phyloP scores from a whole-genome alignment of 1,139 yeast species.

The Magnusiomyces tetraspermus region DNA sequence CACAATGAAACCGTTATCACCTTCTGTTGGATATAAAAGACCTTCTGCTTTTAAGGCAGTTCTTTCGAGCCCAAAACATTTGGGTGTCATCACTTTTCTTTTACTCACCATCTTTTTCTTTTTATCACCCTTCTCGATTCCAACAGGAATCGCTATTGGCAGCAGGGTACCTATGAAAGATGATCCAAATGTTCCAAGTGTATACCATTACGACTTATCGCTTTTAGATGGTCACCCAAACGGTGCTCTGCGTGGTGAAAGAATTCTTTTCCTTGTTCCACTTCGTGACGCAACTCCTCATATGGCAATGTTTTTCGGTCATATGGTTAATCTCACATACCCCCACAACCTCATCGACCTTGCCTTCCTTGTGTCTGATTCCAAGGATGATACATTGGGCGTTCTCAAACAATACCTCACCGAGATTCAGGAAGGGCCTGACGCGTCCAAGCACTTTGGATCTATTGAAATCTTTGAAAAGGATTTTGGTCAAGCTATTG shows the following conservation, averaged over 20 bases:
- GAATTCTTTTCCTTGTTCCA: slow-evolving; percentile 58
- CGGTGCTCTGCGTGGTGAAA: slow-evolving; percentile 42
- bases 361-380: slow-evolving; percentile 57
- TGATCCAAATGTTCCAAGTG: slow-evolving; percentile 32
- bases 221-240: slow-evolving; percentile 39
- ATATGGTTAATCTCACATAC: slow-evolving; percentile 49
- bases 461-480: slow-evolving; percentile 49
- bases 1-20: neutral
- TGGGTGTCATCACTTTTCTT: neutral
- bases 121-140: neutral
- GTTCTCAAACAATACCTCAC: slow-evolving; percentile 39
- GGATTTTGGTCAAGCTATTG: slow-evolving; percentile 62
- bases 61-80: neutral
- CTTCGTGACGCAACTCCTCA: slow-evolving; percentile 62
- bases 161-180: slow-evolving; percentile 17
- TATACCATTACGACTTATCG: slow-evolving; percentile 45
- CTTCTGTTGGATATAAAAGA: neutral
- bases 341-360: slow-evolving; percentile 59
- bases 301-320: slow-evolving; percentile 55
- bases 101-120: neutral
- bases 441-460: slow-evolving; percentile 52
- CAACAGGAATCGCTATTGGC: neutral
- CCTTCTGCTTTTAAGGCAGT: neutral
- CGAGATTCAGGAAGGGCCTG: slow-evolving; percentile 43
- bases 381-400: slow-evolving; percentile 56